Evolutionary conservation across 805 yeast species (phyloP).

Genomic region (Ogataea philodendri): DNA sequence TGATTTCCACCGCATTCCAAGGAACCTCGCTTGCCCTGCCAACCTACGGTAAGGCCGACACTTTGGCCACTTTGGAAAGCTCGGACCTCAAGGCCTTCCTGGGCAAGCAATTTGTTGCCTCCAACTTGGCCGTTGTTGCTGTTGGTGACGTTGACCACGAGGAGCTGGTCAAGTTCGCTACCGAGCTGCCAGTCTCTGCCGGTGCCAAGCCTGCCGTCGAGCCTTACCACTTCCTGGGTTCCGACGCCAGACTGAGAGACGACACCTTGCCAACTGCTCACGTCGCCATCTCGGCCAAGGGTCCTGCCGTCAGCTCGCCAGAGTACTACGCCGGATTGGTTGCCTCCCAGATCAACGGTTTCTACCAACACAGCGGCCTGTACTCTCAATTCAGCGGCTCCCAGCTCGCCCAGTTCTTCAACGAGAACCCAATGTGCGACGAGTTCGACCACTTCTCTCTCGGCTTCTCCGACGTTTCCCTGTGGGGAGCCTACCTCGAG

Average conservation of each 20-base stretch:
- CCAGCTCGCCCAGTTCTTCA: conserved; percentile 65
- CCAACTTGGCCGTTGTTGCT: conserved; percentile 65
- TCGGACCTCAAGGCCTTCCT: conserved; percentile 59
- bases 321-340: conserved; percentile 70
- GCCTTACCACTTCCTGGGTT: conserved; percentile 72
- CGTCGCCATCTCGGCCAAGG: conserved; percentile 71
- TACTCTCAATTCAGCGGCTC: conserved; percentile 59
- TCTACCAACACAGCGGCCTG: conserved; percentile 52
- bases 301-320: conserved; percentile 63
- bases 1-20: conserved; percentile 83
- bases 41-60: conserved; percentile 68
- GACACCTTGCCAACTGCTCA: conserved; percentile 82
- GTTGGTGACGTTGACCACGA: conserved; percentile 73
- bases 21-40: conserved; percentile 80
- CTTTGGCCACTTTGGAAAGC: conserved; percentile 54
- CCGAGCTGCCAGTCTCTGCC: conserved; percentile 46
- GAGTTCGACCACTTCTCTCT: conserved; percentile 67
- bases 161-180: conserved; percentile 63
- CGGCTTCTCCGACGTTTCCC: conserved; percentile 74
- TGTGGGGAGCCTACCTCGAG: conserved; percentile 78
- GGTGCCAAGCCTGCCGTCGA: conserved; percentile 49
- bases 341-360: conserved; percentile 63
- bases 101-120: conserved; percentile 53
- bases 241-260: conserved; percentile 85
- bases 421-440: conserved; percentile 72